These are phyloP conservation scores for Passiflora organensis DNA, from an alignment of 345 rosid species.

Conservation along the genomic window DNA sequence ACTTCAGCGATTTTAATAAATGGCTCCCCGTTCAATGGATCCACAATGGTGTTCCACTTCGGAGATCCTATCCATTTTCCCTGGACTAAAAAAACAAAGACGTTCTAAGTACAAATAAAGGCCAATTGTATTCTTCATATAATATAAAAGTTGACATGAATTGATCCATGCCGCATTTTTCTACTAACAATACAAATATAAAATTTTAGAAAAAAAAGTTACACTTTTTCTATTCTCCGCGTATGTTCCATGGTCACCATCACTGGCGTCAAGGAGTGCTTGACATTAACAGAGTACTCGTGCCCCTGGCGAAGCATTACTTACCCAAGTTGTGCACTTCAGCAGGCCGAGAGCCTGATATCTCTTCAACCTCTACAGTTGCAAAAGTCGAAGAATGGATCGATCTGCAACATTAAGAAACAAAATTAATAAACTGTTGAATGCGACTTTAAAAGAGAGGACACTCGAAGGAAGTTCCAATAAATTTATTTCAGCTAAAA, in stretches of 20 bases:
- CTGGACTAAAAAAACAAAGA: slow-evolving; percentile 51
- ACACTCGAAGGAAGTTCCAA: background rate
- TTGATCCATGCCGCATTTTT: too few species aligned
- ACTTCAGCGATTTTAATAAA: slow-evolving; percentile 84
- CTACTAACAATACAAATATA: background rate
- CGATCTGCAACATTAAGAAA: slow-evolving; percentile 36
- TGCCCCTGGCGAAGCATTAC: slow-evolving; percentile 2
- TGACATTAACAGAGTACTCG: background rate
- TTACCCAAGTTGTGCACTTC: slow-evolving; percentile 83
- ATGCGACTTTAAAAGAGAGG: background rate
- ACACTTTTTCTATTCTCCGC: background rate
- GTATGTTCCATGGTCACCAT: too few species aligned
- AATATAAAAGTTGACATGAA: too few species aligned
- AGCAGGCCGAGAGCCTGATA: slow-evolving; percentile 83
- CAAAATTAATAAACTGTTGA: background rate
- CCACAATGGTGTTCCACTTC: slow-evolving; percentile 53
- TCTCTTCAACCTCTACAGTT: slow-evolving; percentile 69
- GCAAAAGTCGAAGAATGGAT: slow-evolving; percentile 75
- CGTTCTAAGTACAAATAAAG: slow-evolving; percentile 11
- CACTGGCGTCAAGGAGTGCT: too few species aligned
- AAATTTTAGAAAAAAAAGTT: background rate
- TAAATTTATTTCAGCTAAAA: background rate
- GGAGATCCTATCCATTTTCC: slow-evolving; percentile 84
- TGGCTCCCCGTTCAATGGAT: slow-evolving; percentile 94
- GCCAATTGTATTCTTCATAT: background rate